A percentile compares a stretch with the other conserved stretches of the same genome.
Conservation (phyloP, 805 yeast genomes). For the Saturnispora mendoncae region DNA sequence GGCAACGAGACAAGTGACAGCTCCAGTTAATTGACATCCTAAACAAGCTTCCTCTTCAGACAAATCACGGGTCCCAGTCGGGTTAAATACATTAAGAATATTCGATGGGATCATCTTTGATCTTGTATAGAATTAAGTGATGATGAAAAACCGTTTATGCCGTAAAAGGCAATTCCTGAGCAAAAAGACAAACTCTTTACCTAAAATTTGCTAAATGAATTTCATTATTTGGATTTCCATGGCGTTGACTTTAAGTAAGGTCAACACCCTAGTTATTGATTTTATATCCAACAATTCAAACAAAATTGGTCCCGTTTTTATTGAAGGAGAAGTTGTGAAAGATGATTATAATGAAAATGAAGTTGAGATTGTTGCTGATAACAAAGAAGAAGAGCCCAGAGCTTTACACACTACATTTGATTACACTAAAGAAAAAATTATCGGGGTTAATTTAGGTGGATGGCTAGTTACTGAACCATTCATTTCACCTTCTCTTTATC, state of each 20-base stretch:
- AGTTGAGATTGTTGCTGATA: too few relatives aligned
- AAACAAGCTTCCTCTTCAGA: slow-evolving; percentile 46
- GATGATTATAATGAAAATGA: too few relatives aligned
- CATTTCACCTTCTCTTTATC: slow-evolving; percentile 55
- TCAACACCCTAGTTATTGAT: too few relatives aligned
- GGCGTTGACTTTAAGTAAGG: too few relatives aligned
- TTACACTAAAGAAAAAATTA: slow-evolving; percentile 22
- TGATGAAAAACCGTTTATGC: background rate
- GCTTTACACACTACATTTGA: slow-evolving; percentile 12
- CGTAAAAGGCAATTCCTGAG: slow-evolving; percentile 1
- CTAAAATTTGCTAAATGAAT: too few relatives aligned
- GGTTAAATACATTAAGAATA: slow-evolving; percentile 44
- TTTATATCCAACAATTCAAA: too few relatives aligned
- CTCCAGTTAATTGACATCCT: slow-evolving; percentile 61
- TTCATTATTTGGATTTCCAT: too few relatives aligned
- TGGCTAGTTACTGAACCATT: slow-evolving; percentile 68
- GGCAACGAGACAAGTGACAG: slow-evolving; percentile 47
- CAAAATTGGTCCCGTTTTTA: too few relatives aligned
- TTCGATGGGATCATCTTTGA: slow-evolving; percentile 31
- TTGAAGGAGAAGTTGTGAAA: too few relatives aligned
- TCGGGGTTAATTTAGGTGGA: slow-evolving; percentile 56
- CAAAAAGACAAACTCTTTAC: too few relatives aligned
- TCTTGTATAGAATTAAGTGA: background rate
- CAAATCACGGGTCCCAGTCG: slow-evolving; percentile 36
- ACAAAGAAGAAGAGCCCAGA: too few relatives aligned